Base-by-base conservation (phyloP, 495 filamentous ascomycete species). In the Aspergillus incahuasiensis region DNA sequence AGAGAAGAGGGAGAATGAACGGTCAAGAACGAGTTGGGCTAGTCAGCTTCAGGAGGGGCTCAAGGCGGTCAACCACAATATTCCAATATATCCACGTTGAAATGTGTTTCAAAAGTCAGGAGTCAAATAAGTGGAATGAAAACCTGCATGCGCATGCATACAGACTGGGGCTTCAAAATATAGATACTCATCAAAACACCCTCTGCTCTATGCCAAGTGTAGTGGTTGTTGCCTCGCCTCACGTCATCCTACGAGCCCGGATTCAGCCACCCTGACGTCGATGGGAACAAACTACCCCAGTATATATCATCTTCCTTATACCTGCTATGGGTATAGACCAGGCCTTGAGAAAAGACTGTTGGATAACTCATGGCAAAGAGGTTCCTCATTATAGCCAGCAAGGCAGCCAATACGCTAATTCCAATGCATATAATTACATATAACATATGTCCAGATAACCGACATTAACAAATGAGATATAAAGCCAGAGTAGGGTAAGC, bases 351-450 rank as follows among this genome's bases (percentile, higher is more conserved):
- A 12, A 35, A 11, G 34, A 13, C 48, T 51, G 30, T 13, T 38
- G 32, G 39, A 52, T 11, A 21, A 16, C n/a, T 32, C 51, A 28
- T 16, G 19, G 24, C 25, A 34, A 45, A 47, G 34, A 24, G 25
- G 30, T 35, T 48, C 58, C 43, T 60, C 52, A 60, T 56, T 60
- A 60, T 41, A 48, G 52, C 58, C 53, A 56, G 51, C 43, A 22
- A 6, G 24, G 20, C 35, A 46, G 55, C 21, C 13, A 38, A 44
- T 47, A 56, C 58, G 58, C 58, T 60, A 60, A 60, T 52, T 44
- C 21, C 48, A 52, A 42, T 2, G 43, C 44, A 50, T 61, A 54
- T 51, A 40, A 57, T 50, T 54, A 57, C 48, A 61, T 54, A 55
- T 48, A 48, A 47, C 28, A 52, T 48, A 7, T 35, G 6, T 22